Percentiles rank a stretch among this genome's conserved stretches.
Conservation (phyloP, 2,329 filamentous ascomycete species). For the Talaromyces piceae region DNA sequence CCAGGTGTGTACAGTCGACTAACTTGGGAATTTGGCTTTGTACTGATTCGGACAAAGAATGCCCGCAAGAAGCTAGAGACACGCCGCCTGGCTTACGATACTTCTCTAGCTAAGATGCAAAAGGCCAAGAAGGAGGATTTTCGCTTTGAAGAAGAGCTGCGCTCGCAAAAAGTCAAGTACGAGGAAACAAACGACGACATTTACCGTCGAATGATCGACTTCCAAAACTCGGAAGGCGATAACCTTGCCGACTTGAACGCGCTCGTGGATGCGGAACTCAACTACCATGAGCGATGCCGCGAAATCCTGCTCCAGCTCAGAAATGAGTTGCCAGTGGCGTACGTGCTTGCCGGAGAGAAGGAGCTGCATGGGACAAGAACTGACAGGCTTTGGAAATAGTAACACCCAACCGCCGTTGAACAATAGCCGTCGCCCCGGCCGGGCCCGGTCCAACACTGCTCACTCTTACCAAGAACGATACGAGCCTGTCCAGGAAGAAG, state of each 20-base stretch:
- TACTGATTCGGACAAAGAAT: conserved; percentile 38
- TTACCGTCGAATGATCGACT: conserved; percentile 85
- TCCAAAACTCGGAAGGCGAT: conserved; percentile 84
- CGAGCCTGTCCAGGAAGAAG: conserved; percentile 50
- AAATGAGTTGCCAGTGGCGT: conserved; percentile 61
- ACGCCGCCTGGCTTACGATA: conserved; percentile 82
- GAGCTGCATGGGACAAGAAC: not conserved
- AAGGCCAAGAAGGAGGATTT: conserved; percentile 94
- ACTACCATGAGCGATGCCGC: conserved; percentile 83
- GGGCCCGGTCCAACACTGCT: conserved; percentile 57
- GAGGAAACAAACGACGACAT: conserved; percentile 94
- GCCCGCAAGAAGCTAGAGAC: conserved; percentile 91
- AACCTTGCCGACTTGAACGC: conserved; percentile 69
- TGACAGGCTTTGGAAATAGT: conserved; percentile 16
- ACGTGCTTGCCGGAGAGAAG: conserved; percentile 19
- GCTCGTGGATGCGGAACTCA: conserved; percentile 82
- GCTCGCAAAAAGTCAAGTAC: conserved; percentile 87
- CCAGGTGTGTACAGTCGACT: conserved; percentile 55
- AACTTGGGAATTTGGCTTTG: not conserved
- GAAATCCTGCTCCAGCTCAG: conserved; percentile 69
- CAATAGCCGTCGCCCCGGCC: conserved; percentile 36
- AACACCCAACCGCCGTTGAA: conserved; percentile 20
- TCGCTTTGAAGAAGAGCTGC: conserved; percentile 83
- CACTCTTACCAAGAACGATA: conserved; percentile 56
- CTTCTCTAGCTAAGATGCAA: conserved; percentile 80